These are phyloP conservation scores for Echeveria elegans DNA, from an alignment of 164 flowering plant species.

Conservation along the genomic window DNA sequence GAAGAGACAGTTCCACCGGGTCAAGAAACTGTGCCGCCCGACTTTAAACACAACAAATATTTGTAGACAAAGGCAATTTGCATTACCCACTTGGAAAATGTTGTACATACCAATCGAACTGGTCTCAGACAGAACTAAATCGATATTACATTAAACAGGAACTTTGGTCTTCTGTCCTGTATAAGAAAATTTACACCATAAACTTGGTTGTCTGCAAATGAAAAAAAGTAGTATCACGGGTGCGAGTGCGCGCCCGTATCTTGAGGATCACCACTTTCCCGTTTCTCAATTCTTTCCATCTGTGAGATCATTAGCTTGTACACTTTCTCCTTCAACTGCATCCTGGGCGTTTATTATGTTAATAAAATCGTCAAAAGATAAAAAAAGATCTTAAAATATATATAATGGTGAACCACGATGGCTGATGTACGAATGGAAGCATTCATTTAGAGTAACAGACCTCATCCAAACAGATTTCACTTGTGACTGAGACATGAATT, in stretches of 20 bases:
- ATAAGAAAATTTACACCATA: not conserved
- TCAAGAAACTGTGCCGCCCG: constrained; percentile 22
- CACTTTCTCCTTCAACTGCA: constrained; percentile 66
- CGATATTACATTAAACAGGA: not conserved
- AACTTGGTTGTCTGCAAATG: not conserved
- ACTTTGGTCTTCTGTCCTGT: not conserved
- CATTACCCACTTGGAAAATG: too few relatives aligned
- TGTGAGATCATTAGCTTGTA: constrained; percentile 53
- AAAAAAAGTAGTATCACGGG: not conserved
- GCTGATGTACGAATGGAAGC: not conserved
- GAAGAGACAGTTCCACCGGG: constrained; percentile 18
- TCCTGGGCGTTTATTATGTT: not conserved
- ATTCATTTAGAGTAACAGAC: constrained; percentile 17
- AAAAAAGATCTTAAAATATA: not conserved
- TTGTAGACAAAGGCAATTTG: too few relatives aligned
- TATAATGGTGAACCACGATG: too few relatives aligned
- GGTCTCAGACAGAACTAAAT: too few relatives aligned
- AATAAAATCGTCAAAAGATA: not conserved
- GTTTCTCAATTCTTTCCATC: constrained; percentile 33
- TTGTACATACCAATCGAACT: too few relatives aligned
- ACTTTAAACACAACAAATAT: constrained; percentile 29
- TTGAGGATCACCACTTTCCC: constrained; percentile 8
- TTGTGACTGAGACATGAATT: constrained; percentile 67
- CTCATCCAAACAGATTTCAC: constrained; percentile 53
- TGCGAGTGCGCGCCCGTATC: not conserved